Evolutionary conservation across 805 yeast genomes (phyloP), one percentile per base, ranked within the genome.

Genomic region (Wickerhamiella brachini): DNA sequence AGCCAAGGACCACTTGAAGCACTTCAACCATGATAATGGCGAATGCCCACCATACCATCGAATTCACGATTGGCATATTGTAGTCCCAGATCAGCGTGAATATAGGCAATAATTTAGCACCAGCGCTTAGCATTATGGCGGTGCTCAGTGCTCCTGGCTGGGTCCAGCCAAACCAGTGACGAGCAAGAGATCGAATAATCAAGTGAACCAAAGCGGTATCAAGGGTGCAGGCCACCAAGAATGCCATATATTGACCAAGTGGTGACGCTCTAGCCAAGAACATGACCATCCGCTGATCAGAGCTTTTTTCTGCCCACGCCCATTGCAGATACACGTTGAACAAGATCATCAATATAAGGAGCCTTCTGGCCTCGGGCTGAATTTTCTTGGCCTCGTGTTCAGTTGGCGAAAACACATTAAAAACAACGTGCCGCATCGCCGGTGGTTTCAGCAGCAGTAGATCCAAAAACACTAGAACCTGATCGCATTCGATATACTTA

Each of bases 71-170:
- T 1, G 82, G 72, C n/a, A 84, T 77, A 62, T 93, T 96, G 61
- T 93, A 93, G 0, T 95, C 93, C 99, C 99, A 93, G 37, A 93
- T 90, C 31, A 93, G 71, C 89, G 90, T 90, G 34, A 93, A 72
- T 18, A 93, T 83, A 0, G 98, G 98, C 55, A 90, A 81, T 21
- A 90, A 71, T 61, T 84, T 86, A 41, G 90, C 81, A 0, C 85
- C 79, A 44, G 86, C 80, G 0, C 97, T 81, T 5, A 88, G 74
- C 45, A 89, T 62, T 1, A 88, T 73, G 0, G 95, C 83, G 9
- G 81, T 73, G 0, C 87, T 74, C 17, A 89, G 64, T 15, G 75
- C 66, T 44, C 66, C 67, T 43, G 71, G 73, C 37, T 63, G 62
- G 48, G 65, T 64, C 66, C 71, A 71, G 5, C 59, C 59, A n/a